Evolutionary conservation across 1,139 yeast genomes (phyloP).

Genomic region (Taiozyma sp.): DNA sequence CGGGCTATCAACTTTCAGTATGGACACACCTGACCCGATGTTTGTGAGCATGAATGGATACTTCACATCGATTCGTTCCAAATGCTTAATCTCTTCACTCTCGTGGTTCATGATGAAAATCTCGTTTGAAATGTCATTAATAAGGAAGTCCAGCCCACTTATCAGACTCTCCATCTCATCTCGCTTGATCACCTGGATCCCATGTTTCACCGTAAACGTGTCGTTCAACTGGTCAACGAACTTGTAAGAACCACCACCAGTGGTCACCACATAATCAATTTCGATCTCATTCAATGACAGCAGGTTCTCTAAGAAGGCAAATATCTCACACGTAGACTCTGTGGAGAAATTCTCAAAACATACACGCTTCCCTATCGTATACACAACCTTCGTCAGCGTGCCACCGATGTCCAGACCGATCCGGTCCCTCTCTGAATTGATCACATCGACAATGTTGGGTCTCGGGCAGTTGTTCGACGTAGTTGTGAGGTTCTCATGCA

Average conservation of each 20-base stretch:
- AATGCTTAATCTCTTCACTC: slow-evolving; percentile 35
- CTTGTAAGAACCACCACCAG: slow-evolving; percentile 97
- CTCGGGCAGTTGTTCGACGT: background rate
- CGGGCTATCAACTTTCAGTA: slow-evolving; percentile 88
- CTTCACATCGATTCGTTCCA: slow-evolving; percentile 22
- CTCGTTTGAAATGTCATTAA: slow-evolving; percentile 83
- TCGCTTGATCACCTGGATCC: slow-evolving; percentile 39
- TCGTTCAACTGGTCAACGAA: slow-evolving; percentile 55
- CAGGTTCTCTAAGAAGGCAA: slow-evolving; percentile 54
- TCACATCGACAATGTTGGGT: slow-evolving; percentile 43
- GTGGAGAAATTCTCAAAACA: slow-evolving; percentile 88
- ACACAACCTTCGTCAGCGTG: slow-evolving; percentile 83
- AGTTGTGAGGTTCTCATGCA: background rate
- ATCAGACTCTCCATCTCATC: slow-evolving; percentile 97
- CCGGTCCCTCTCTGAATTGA: slow-evolving; percentile 48
- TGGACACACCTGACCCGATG: slow-evolving; percentile 95
- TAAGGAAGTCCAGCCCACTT: slow-evolving; percentile 85
- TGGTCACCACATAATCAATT: slow-evolving; percentile 67
- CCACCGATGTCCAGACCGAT: slow-evolving; percentile 68
- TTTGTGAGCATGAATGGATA: slow-evolving; percentile 81
- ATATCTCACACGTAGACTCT: slow-evolving; percentile 67
- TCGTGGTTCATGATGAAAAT: slow-evolving; percentile 66
- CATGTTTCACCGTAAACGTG: slow-evolving; percentile 30
- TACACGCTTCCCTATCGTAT: slow-evolving; percentile 60
- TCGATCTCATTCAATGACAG: slow-evolving; percentile 37